Evolutionary conservation across 2,329 filamentous ascomycete species (phyloP).

Genomic region (Alternaria sp.): DNA sequence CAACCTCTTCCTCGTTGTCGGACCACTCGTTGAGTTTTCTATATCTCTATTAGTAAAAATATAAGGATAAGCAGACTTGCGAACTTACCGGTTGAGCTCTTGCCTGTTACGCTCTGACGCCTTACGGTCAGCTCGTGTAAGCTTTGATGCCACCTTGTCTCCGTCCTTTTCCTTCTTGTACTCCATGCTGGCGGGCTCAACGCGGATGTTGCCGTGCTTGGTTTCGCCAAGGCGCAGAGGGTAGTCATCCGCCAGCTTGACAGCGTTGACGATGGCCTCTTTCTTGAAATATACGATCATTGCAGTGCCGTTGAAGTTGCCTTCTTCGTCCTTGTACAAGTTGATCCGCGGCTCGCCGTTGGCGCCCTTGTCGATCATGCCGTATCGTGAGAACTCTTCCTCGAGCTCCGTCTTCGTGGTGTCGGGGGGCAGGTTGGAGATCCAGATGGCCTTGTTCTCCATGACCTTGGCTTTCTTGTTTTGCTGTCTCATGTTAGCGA

Average conservation of each 20-base stretch:
- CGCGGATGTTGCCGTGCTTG: conserved; percentile 66
- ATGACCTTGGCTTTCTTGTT: conserved; percentile 42
- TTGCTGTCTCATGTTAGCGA: conserved; percentile 13
- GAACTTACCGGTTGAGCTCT: conserved; percentile 71
- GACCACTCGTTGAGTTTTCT: conserved; percentile 95
- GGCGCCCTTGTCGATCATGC: conserved; percentile 94
- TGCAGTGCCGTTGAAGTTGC: conserved; percentile 91
- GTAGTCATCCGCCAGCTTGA: conserved; percentile 79
- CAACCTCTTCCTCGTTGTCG: conserved; percentile 72
- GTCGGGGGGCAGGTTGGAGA: conserved; percentile 84
- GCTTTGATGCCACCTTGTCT: conserved; percentile 52
- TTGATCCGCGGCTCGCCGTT: conserved; percentile 88
- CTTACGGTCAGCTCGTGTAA: conserved; percentile 73
- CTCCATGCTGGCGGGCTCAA: conserved; percentile 84
- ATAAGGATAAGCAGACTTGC: not conserved
- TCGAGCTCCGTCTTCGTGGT: conserved; percentile 80
- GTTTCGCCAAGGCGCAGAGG: conserved; percentile 72
- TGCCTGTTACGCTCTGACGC: conserved; percentile 92
- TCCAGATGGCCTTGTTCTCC: conserved; percentile 89
- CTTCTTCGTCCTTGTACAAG: conserved; percentile 83
- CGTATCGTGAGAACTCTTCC: conserved; percentile 72
- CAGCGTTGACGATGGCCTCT: conserved; percentile 86
- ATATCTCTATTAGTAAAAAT: conserved; percentile 13
- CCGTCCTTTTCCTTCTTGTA: conserved; percentile 87
- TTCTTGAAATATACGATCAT: conserved; percentile 94